Evolutionary conservation across 1,284 basidiomycete genomes (phyloP).

Genomic region (Ceratobasidium sp.): DNA sequence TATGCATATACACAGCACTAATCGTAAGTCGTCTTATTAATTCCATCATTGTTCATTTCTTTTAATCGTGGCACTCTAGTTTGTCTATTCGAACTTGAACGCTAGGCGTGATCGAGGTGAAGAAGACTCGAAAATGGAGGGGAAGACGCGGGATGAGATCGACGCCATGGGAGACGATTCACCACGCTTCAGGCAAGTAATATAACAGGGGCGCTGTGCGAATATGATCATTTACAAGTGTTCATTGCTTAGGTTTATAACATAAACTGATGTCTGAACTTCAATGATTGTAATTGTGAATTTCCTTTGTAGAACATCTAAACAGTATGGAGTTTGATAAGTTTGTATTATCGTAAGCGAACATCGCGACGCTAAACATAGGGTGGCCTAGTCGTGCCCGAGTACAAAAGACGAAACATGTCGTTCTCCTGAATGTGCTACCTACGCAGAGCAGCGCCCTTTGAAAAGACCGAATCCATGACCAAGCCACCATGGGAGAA

Average conservation of each 20-base stretch:
- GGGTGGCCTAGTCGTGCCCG: too few species aligned
- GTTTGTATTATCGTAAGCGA: too few species aligned
- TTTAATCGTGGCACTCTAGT: neutral
- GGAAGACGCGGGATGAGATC: conserved; percentile 43
- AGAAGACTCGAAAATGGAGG: conserved; percentile 42
- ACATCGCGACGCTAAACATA: too few species aligned
- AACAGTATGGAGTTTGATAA: too few species aligned
- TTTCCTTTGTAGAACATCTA: too few species aligned
- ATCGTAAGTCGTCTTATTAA: conserved; percentile 10
- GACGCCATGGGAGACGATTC: conserved; percentile 48
- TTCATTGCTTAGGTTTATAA: neutral
- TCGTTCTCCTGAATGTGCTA: too few species aligned
- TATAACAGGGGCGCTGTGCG: neutral
- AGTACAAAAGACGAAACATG: too few species aligned
- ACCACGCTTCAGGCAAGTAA: conserved; percentile 39
- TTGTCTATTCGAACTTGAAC: conserved; percentile 31
- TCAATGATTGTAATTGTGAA: too few species aligned
- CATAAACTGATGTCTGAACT: neutral
- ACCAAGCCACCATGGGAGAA: too few species aligned
- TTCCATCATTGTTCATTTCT: neutral
- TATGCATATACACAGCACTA: conserved; percentile 29
- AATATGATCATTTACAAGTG: neutral
- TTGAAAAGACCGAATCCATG: too few species aligned
- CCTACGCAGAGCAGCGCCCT: too few species aligned
- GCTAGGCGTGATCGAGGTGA: conserved; percentile 42